Conservation (phyloP, 345 rosid genomes). For the Eucalyptus marginata region DNA sequence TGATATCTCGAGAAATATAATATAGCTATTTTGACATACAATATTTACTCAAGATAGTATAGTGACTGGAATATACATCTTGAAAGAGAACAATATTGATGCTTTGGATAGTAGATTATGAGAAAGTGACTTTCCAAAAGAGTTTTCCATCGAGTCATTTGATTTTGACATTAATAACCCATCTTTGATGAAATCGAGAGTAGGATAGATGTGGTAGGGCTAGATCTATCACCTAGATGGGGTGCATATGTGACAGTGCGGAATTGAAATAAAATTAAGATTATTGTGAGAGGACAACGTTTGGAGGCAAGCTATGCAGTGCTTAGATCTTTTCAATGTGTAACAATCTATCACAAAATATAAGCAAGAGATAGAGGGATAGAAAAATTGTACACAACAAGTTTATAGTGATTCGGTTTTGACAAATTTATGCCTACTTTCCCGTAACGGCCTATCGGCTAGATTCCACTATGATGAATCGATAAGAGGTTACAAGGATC, state of each 20-base stretch:
- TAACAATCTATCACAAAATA: too few species aligned
- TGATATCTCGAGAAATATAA: background rate
- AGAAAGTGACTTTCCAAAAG: background rate
- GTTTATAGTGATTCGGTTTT: accelerated
- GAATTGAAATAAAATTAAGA: too few species aligned
- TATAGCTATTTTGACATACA: background rate
- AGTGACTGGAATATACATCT: accelerated
- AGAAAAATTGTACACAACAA: too few species aligned
- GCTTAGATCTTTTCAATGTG: too few species aligned
- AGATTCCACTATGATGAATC: too few species aligned
- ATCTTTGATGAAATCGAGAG: background rate
- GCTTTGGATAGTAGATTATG: accelerated
- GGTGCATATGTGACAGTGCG: too few species aligned
- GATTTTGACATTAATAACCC: background rate
- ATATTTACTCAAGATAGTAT: background rate
- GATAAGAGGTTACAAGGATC: accelerated
- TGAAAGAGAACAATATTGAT: too few species aligned
- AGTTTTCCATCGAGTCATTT: background rate
- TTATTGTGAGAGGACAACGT: too few species aligned
- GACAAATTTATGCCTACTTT: accelerated
- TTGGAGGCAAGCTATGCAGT: too few species aligned
- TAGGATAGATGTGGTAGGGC: background rate
- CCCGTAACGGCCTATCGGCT: accelerated
- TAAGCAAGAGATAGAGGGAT: too few species aligned
- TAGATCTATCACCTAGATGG: too few species aligned